These are phyloP conservation scores for Nymphaea thermarum DNA, from an alignment of 164 flowering plant genomes.

Conservation along the genomic window DNA sequence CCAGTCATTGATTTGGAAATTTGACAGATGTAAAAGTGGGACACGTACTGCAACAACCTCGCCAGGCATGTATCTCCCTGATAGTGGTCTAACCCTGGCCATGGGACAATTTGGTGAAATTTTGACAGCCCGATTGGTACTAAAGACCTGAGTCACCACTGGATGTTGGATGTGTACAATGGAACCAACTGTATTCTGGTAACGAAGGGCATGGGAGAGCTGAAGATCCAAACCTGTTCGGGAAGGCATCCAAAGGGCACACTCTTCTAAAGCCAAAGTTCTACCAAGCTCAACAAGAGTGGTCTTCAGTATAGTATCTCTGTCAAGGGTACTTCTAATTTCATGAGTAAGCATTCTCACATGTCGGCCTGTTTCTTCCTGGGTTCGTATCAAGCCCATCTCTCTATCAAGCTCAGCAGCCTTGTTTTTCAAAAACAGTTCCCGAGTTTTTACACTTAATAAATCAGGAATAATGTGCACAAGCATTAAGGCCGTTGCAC, in stretches of 20 bases:
- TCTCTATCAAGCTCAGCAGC: constrained; percentile 87
- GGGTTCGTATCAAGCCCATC: constrained; percentile 78
- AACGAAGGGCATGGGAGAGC: constrained; percentile 66
- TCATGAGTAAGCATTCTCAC: constrained; percentile 91
- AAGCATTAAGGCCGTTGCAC: constrained; percentile 81
- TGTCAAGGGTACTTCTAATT: constrained; percentile 78
- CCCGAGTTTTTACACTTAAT: constrained; percentile 76
- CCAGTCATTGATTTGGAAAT: constrained; percentile 72
- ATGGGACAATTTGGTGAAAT: constrained; percentile 64
- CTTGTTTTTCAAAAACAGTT: constrained; percentile 71
- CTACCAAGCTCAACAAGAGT: constrained; percentile 82
- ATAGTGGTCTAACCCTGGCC: constrained; percentile 47
- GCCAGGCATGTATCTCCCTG: constrained; percentile 57
- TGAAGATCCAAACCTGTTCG: constrained; percentile 68
- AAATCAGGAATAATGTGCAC: constrained; percentile 87
- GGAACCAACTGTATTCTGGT: constrained; percentile 52
- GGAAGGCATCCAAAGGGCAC: constrained; percentile 91
- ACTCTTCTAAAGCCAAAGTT: constrained; percentile 71
- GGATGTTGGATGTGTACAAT: constrained; percentile 77
- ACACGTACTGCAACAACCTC: constrained; percentile 89
- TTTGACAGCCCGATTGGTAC: constrained; percentile 51
- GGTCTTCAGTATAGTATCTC: constrained; percentile 72
- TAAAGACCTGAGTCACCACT: constrained; percentile 58
- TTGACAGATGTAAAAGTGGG: constrained; percentile 68
- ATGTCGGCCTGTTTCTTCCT: constrained; percentile 85